A percentile compares a stretch with the other conserved stretches of the same genome.
Evolutionary conservation across 768 basidiomycete species (phyloP).

Genomic region (Leccinum uliginosum): DNA sequence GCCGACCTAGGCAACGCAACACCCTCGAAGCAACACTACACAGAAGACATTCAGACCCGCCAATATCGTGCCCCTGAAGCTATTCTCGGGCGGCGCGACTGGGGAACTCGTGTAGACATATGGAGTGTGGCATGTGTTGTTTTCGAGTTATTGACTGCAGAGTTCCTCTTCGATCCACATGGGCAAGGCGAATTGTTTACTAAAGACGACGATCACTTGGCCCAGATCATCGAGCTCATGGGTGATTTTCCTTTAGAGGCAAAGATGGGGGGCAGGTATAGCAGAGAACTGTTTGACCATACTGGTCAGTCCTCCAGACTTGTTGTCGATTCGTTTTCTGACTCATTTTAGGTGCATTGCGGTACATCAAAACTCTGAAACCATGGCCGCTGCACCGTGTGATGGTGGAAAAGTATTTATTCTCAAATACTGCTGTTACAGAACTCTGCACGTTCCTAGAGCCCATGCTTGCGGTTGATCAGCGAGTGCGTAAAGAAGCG

Average conservation of each 20-base stretch:
- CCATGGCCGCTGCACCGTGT: conserved; percentile 81
- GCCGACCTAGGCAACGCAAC: conserved; percentile 95
- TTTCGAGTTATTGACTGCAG: conserved; percentile 88
- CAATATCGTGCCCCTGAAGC: conserved; percentile 96
- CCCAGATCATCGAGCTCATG: conserved; percentile 88
- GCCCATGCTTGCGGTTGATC: conserved; percentile 74
- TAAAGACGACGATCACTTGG: conserved; percentile 95
- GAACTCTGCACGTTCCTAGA: conserved; percentile 62
- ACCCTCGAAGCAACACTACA: conserved; percentile 84
- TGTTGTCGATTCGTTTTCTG: background rate
- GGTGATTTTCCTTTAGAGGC: conserved; percentile 71
- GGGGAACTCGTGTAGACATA: conserved; percentile 82
- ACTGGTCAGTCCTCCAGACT: conserved; percentile 41
- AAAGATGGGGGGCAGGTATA: conserved; percentile 82
- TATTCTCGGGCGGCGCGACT: conserved; percentile 81
- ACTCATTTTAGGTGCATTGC: conserved; percentile 48
- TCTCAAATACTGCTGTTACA: conserved; percentile 52
- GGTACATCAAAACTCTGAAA: conserved; percentile 72
- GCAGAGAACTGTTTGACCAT: conserved; percentile 79
- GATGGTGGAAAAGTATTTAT: conserved; percentile 86
- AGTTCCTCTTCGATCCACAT: conserved; percentile 90
- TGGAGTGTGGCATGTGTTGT: conserved; percentile 91
- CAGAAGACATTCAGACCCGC: conserved; percentile 95
- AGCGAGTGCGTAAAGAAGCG: conserved; percentile 63
- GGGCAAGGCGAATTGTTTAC: conserved; percentile 76